These are phyloP conservation scores for Hypericum androsaemum DNA, from an alignment of 345 rosid genomes.

Conservation along the genomic window DNA sequence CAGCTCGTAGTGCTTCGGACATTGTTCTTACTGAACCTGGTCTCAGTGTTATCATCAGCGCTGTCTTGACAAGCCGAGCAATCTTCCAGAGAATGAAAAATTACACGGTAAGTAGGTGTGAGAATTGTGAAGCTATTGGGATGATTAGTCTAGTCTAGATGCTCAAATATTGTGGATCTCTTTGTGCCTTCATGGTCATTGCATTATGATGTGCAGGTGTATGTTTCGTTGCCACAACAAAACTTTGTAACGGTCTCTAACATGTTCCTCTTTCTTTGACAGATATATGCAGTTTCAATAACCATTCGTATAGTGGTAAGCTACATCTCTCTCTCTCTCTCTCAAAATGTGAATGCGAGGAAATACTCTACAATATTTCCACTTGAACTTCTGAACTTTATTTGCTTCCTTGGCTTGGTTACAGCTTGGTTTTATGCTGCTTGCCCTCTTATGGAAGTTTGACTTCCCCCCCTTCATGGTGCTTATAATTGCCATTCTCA, in stretches of 20 bases:
- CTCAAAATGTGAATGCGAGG: neutral
- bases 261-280: slow-evolving; percentile 19
- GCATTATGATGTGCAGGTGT: neutral
- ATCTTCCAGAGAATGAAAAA: slow-evolving; percentile 98
- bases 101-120: slow-evolving; percentile 58
- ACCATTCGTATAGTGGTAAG: slow-evolving; percentile 99
- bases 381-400: neutral
- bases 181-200: neutral
- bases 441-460: slow-evolving; percentile 93
- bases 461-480: slow-evolving; percentile 99
- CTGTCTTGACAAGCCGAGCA: slow-evolving; percentile 94
- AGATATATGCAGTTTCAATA: slow-evolving; percentile 97
- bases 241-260: slow-evolving; percentile 7
- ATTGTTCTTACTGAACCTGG: slow-evolving; percentile 97
- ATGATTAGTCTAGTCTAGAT: neutral
- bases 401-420: slow-evolving; percentile 12
- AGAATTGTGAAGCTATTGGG: neutral
- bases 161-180: neutral
- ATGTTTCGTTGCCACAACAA: neutral
- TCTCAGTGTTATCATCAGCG: slow-evolving; percentile 95
- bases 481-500: slow-evolving; percentile 92
- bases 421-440: slow-evolving; percentile 97
- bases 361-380: neutral
- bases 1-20: slow-evolving; percentile 97
- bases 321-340: slow-evolving; percentile 4